Conservation (phyloP, 1,284 basidiomycete genomes). For the Sporisorium scitamineum region DNA sequence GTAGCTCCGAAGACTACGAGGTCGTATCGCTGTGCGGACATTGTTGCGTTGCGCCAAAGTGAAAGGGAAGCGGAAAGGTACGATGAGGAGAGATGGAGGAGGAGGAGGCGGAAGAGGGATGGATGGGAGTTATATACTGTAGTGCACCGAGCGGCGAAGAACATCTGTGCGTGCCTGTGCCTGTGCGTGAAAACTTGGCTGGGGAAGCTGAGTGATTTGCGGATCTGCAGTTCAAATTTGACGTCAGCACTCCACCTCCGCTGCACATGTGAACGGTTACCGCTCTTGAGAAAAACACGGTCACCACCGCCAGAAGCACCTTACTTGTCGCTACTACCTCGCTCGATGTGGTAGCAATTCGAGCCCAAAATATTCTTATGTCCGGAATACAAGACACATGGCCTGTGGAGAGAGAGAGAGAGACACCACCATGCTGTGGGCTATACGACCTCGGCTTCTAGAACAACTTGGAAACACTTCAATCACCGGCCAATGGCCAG, state of each 20-base stretch:
- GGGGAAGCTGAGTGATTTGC: not conserved
- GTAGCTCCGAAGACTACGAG: slow-evolving; percentile 62
- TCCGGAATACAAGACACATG: not conserved
- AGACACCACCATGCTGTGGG: too few species aligned
- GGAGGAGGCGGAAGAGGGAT: not conserved
- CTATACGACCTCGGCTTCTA: not conserved
- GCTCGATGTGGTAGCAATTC: not conserved
- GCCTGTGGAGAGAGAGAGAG: not conserved
- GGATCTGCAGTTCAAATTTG: not conserved
- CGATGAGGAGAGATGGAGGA: not conserved
- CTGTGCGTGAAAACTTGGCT: not conserved
- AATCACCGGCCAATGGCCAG: too few species aligned
- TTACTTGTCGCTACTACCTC: too few species aligned
- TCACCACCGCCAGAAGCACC: not conserved
- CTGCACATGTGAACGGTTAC: not conserved
- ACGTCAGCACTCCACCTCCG: not conserved
- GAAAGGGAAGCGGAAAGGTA: not conserved
- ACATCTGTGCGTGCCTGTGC: too few species aligned
- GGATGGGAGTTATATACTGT: not conserved
- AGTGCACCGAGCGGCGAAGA: too few species aligned
- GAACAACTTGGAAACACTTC: not conserved
- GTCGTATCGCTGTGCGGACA: slow-evolving; percentile 48
- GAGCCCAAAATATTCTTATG: not conserved
- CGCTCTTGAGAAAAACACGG: not conserved
- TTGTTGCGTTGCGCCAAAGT: slow-evolving; percentile 4